Conservation (phyloP, 805 yeast genomes). For the Yamadazyma laniorum region DNA sequence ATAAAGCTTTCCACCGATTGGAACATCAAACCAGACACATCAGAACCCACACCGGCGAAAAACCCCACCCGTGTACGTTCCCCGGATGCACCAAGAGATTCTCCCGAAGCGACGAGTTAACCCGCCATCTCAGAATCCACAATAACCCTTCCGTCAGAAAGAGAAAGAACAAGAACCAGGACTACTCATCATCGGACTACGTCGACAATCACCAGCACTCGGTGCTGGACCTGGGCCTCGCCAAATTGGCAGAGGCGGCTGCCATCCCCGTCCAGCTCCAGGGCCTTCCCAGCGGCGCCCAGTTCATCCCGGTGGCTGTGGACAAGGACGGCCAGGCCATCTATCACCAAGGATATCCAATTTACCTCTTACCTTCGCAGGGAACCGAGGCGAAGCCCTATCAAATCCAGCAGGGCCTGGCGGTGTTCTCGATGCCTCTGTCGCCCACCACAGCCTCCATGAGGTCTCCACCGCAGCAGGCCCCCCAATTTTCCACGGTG, state of each 20-base stretch:
- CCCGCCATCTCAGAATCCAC: constrained; percentile 83
- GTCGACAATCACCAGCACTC: constrained; percentile 11
- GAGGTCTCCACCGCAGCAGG: neutral
- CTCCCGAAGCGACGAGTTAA: constrained; percentile 79
- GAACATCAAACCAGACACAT: constrained; percentile 93
- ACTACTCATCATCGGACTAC: constrained; percentile 2
- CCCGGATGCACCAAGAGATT: constrained; percentile 84
- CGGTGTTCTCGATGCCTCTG: constrained; percentile 10
- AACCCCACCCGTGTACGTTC: constrained; percentile 80
- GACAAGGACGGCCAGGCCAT: constrained; percentile 32
- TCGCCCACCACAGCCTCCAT: constrained; percentile 5
- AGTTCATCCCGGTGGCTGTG: constrained; percentile 26
- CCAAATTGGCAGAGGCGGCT: neutral
- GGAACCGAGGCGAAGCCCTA: constrained; percentile 1
- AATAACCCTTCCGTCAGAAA: constrained; percentile 51
- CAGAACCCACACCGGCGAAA: constrained; percentile 91
- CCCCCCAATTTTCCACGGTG: neutral
- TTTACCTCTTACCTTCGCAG: constrained; percentile 25
- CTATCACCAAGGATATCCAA: constrained; percentile 36
- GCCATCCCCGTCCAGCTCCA: constrained; percentile 6
- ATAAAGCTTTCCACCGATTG: constrained; percentile 80
- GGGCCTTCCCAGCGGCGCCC: constrained; percentile 4
- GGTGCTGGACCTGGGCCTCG: neutral
- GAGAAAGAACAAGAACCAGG: constrained; percentile 28
- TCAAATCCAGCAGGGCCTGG: constrained; percentile 9